Conservation (phyloP, 805 yeast genomes). For the Helenozyma baotianmanensis region DNA sequence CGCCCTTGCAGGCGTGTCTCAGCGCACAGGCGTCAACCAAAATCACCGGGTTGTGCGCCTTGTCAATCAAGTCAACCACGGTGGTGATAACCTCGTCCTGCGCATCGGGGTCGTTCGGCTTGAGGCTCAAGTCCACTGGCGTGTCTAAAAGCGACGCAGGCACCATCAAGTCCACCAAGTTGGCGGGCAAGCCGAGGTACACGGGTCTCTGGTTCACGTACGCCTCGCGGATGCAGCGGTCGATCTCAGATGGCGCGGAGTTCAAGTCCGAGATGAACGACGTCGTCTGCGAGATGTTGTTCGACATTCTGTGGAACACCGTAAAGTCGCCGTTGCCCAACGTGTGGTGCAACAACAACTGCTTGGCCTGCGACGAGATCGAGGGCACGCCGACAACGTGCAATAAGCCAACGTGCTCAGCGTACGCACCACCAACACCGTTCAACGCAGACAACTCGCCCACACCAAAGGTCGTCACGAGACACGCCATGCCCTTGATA, state of each 20-base stretch:
- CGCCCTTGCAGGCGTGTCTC: constrained; percentile 66
- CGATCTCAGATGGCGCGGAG: constrained; percentile 67
- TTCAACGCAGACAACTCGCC: constrained; percentile 83
- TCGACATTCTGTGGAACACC: constrained; percentile 75
- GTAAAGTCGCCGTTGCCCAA: constrained; percentile 80
- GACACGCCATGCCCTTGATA: constrained; percentile 67
- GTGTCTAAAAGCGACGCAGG: constrained; percentile 53
- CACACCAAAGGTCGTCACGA: constrained; percentile 86
- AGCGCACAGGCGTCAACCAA: constrained; percentile 85
- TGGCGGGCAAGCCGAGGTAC: constrained; percentile 78
- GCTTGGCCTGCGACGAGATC: constrained; percentile 64
- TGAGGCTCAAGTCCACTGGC: constrained; percentile 59
- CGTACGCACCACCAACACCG: constrained; percentile 85
- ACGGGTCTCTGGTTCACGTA: constrained; percentile 74
- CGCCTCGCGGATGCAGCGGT: constrained; percentile 69
- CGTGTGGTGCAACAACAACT: constrained; percentile 75
- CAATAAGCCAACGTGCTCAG: constrained; percentile 82
- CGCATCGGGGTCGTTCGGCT: constrained; percentile 55
- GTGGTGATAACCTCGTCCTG: constrained; percentile 58
- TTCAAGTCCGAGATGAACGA: constrained; percentile 59
- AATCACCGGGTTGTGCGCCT: constrained; percentile 66
- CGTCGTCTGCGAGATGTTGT: constrained; percentile 63
- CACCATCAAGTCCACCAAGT: constrained; percentile 64
- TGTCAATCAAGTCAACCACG: constrained; percentile 46
- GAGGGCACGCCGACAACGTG: constrained; percentile 89